Percentiles rank a stretch among this genome's conserved stretches.
Evolutionary conservation across 225 moss, liverwort and hornwort genomes (phyloP).

Genomic region (Pleurozium schreberi): DNA sequence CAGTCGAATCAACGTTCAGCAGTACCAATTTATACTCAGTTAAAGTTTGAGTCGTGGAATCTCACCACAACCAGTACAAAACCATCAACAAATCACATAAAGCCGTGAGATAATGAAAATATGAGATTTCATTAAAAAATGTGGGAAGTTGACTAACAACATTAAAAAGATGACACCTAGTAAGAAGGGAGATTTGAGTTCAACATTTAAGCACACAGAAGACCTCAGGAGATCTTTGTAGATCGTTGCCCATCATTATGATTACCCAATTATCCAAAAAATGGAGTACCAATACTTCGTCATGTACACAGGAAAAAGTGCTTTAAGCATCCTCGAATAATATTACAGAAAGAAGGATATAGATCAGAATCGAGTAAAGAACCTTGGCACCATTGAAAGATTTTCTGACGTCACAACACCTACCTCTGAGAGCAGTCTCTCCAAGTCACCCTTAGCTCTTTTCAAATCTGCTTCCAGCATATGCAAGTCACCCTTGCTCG

Average conservation of each 20-base stretch:
- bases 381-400: background rate
- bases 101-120: background rate
- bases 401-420: background rate
- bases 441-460: constrained; percentile 37
- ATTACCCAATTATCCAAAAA: background rate
- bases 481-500: constrained; percentile 40
- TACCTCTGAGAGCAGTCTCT: constrained; percentile 75
- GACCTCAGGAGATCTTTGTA: background rate
- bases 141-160: background rate
- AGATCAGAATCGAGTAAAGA: background rate
- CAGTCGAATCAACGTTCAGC: background rate
- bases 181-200: background rate
- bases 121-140: background rate
- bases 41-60: background rate
- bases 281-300: background rate
- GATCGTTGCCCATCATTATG: background rate
- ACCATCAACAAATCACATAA: background rate
- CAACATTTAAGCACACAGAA: background rate
- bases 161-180: background rate
- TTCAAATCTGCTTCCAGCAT: constrained; percentile 55
- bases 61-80: background rate
- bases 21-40: background rate
- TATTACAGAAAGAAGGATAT: background rate
- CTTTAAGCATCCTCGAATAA: background rate
- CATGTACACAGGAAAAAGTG: background rate